Evolutionary conservation across 169 alveolate species (phyloP).

Genomic region (Cryptosporidium tyzzeri): DNA sequence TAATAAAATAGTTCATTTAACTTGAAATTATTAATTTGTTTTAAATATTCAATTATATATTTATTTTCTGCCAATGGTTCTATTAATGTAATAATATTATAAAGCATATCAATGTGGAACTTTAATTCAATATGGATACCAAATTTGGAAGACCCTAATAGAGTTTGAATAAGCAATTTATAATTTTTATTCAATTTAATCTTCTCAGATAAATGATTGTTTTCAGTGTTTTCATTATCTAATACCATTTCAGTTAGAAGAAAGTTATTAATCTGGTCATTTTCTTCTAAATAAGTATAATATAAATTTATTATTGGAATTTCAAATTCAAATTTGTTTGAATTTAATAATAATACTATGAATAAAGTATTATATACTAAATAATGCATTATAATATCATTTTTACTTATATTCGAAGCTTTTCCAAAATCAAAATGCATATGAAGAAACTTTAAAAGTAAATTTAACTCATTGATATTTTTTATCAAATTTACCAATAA

Average conservation of each 20-base stretch:
- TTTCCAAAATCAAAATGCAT: constrained; percentile 8
- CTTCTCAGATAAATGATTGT: neutral
- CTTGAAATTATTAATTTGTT: neutral
- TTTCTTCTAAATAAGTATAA: neutral
- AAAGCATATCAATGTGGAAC: constrained; percentile 6
- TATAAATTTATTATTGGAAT: constrained; percentile 6
- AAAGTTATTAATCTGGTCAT: constrained; percentile 7
- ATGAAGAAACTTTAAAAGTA: neutral
- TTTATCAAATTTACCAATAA: neutral
- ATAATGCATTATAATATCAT: constrained; percentile 8
- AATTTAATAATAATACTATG: neutral
- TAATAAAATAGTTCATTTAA: neutral
- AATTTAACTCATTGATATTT: neutral
- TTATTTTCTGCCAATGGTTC: neutral
- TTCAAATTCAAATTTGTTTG: neutral
- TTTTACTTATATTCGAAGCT: neutral
- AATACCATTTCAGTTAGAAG: constrained; percentile 29
- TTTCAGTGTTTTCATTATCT: neutral
- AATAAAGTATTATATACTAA: constrained; percentile 6
- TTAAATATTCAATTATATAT: neutral
- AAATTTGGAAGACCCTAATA: constrained; percentile 17
- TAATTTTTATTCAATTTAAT: neutral
- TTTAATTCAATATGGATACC: neutral
- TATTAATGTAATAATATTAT: neutral
- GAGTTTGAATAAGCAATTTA: constrained; percentile 2